These are phyloP conservation scores for Lathyrus sativus DNA, from an alignment of 306 rosid species.

Conservation along the genomic window DNA sequence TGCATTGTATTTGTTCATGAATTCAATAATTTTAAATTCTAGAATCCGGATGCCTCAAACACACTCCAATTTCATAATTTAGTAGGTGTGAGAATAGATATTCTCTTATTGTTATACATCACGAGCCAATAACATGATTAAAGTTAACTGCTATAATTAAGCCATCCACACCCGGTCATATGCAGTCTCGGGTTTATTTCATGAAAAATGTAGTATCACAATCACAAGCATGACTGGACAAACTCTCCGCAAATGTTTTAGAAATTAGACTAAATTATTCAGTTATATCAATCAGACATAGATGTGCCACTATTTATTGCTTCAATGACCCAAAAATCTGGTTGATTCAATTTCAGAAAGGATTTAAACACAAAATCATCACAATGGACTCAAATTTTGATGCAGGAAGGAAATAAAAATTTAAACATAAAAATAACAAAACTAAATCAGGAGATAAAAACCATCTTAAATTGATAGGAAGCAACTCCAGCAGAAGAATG, in stretches of 20 bases:
- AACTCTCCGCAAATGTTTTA: neutral
- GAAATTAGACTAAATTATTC: neutral
- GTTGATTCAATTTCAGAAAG: neutral
- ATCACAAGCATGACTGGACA: neutral
- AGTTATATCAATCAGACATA: neutral
- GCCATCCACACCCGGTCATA: no score
- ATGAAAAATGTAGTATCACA: no score
- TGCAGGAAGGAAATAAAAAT: neutral
- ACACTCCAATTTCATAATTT: no score
- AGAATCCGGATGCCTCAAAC: no score
- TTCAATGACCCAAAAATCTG: neutral
- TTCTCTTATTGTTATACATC: no score
- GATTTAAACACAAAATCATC: neutral
- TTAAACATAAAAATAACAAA: neutral
- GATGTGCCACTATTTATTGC: neutral
- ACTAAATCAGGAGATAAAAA: neutral
- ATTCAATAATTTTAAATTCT: no score
- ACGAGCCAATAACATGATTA: no score
- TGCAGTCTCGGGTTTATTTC: no score
- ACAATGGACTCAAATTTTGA: neutral
- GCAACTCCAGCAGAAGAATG: constrained; percentile 28
- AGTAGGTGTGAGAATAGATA: no score
- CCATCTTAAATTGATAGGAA: constrained; percentile 41
- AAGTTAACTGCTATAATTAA: no score
- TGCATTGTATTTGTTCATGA: no score